Conservation (phyloP, 2,329 filamentous ascomycete genomes). For the Hypoxylon sp. region DNA sequence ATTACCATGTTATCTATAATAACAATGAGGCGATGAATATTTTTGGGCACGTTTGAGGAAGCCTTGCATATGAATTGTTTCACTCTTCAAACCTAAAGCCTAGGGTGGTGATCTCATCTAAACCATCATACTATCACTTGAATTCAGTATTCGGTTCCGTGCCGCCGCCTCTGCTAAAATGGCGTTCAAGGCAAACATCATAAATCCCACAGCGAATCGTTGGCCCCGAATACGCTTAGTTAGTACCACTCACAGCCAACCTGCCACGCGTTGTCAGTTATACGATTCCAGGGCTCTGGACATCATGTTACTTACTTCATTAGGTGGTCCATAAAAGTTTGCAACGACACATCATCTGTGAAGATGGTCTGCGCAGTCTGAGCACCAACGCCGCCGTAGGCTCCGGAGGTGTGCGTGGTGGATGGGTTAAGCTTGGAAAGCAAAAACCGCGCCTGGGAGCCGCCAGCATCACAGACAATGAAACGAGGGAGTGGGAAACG, state of each 20-base stretch:
- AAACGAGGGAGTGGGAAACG: conserved; percentile 98
- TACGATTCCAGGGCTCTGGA: not conserved
- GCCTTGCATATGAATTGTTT: conserved; percentile 1
- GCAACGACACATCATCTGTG: conserved; percentile 96
- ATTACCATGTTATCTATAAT: conserved; percentile 22
- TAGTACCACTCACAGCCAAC: conserved; percentile 75
- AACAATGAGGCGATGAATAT: conserved; percentile 1
- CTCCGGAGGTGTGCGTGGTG: conserved; percentile 93
- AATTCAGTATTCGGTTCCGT: not conserved
- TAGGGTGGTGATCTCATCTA: conserved; percentile 19
- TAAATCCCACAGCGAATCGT: conserved; percentile 5
- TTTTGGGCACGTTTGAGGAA: not conserved
- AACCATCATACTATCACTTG: conserved; percentile 36
- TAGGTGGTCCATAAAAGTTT: conserved; percentile 99
- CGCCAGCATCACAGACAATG: conserved; percentile 98
- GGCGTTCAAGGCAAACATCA: not conserved
- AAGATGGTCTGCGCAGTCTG: conserved; percentile 98
- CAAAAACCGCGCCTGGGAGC: conserved; percentile 96
- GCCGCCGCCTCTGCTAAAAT: conserved; percentile 6
- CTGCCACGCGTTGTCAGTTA: conserved; percentile 53
- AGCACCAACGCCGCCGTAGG: conserved; percentile 87
- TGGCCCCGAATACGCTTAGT: conserved; percentile 57
- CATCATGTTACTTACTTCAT: conserved; percentile 83
- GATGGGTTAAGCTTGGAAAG: conserved; percentile 97
- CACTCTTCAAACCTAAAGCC: conserved; percentile 8